Base-by-base conservation (phyloP, 2,329 filamentous ascomycete species). In the Pestalotiopsis sp. region DNA sequence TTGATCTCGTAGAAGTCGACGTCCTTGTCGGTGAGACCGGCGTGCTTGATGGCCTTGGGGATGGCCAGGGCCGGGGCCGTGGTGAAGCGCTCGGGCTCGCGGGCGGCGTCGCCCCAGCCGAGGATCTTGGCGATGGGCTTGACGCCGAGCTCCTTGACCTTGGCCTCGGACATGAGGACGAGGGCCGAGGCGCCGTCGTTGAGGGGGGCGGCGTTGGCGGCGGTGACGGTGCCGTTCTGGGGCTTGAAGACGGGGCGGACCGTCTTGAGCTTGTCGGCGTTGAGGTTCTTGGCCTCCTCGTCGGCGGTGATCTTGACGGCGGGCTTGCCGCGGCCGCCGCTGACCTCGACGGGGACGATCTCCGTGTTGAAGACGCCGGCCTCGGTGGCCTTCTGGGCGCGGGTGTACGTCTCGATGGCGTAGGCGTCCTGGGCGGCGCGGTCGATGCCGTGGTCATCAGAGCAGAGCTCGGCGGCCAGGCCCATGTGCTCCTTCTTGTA, bases 401-500 rank as follows among this genome's bases (percentile, higher is more conserved):
- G 77, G 45, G 74, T 76, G 86, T 99, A 99, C 67, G 93, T 93
- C 78, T 91, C 90, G 80, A 99, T 97, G 81, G 95, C 96, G 83
- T 98, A 99, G 70, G 95, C 92, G 79, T 99, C 96, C 86, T 98
- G 95, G 75, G 92, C 86, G 82, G 95, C 92, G 74, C 96, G 91
- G 77, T 87, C 88, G 82, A 99, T 90, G 71, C 84, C 87, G 83
- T 98, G 89, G 76, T 98, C 95, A 68, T 88, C 82, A 68, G 94
- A 93, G 83, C 96, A 99, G 78, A 98, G 93, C 87, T 99, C 96
- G 70, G 87, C 96, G 77, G 93, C 89, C 68, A 99, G 83, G 76
- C 96, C 96, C 96, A 99, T 99, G 82, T 98, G 94, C 82, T 98
- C 93, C 83, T 96, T 92, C 85, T 94, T 94, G 83, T 96, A 98